Evolutionary conservation across 495 filamentous ascomycete species (phyloP).

Genomic region (Annulohypoxylon bovei): DNA sequence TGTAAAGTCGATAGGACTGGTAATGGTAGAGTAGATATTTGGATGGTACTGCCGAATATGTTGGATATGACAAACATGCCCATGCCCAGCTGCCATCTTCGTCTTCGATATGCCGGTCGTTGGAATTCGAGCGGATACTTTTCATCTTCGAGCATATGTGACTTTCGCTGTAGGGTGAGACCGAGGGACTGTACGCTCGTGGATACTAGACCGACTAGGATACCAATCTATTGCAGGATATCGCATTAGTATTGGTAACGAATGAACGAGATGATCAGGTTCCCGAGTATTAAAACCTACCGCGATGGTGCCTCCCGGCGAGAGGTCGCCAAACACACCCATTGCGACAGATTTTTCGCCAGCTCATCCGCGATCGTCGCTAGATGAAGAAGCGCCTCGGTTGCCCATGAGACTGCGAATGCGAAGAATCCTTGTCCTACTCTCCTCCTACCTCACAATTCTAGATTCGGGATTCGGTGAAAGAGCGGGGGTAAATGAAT

Average conservation of each 20-base stretch:
- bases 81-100: slow-evolving; percentile 99
- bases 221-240: slow-evolving; percentile 73
- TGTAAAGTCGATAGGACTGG: slow-evolving; percentile 96
- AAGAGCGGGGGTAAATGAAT: slow-evolving; percentile 4
- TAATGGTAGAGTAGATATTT: slow-evolving; percentile 95
- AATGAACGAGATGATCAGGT: neutral
- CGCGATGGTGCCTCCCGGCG: slow-evolving; percentile 85
- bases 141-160: slow-evolving; percentile 96
- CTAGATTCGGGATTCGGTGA: slow-evolving; percentile 3
- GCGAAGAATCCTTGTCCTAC: slow-evolving; percentile 1
- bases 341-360: slow-evolving; percentile 59
- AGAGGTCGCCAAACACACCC: slow-evolving; percentile 83
- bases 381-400: slow-evolving; percentile 32
- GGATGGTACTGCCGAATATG: slow-evolving; percentile 91
- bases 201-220: slow-evolving; percentile 90
- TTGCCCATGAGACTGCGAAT: slow-evolving; percentile 37
- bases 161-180: slow-evolving; percentile 98
- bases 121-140: slow-evolving; percentile 81
- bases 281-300: slow-evolving; percentile 60
- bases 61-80: slow-evolving; percentile 96
- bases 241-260: neutral
- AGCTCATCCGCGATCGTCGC: slow-evolving; percentile 38
- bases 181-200: slow-evolving; percentile 94
- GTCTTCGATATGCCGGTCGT: slow-evolving; percentile 86
- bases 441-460: neutral